A percentile compares a stretch with the other conserved stretches of the same genome.
phyloP scores from a whole-genome alignment of 345 rosid species.

The Noccaea bulbosa region DNA sequence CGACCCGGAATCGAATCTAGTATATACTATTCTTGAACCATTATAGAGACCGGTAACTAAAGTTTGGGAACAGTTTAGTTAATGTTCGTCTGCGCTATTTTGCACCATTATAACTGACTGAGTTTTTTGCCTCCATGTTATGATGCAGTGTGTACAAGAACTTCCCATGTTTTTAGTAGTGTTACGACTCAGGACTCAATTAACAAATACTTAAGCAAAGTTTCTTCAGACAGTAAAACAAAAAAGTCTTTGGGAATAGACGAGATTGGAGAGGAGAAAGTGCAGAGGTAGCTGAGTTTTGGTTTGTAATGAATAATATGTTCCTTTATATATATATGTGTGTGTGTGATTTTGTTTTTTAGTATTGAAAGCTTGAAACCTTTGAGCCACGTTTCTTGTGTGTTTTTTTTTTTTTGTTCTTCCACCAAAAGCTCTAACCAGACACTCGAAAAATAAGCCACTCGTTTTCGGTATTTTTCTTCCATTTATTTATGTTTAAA shows the following conservation, averaged over 20 bases:
- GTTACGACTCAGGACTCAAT: conserved; percentile 22
- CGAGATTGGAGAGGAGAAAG: neutral
- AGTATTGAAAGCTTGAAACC: neutral
- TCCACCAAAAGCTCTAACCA: neutral
- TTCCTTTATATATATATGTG: conserved; percentile 8
- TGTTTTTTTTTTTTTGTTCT: neutral
- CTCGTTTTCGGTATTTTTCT: neutral
- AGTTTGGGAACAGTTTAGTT: neutral
- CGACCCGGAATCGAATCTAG: neutral
- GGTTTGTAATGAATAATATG: conserved; percentile 22
- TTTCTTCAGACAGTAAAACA: conserved; percentile 9
- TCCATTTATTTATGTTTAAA: no score
- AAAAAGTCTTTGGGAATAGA: neutral
- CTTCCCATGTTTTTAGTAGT: conserved; percentile 36
- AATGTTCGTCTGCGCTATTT: neutral
- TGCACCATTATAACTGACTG: conserved; percentile 2
- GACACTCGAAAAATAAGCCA: neutral
- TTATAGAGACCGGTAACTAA: neutral
- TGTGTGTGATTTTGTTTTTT: neutral
- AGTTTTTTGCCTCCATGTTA: neutral
- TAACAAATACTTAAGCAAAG: conserved; percentile 24
- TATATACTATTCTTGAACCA: conserved; percentile 15
- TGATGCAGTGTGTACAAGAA: conserved; percentile 39
- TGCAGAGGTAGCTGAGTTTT: conserved; percentile 5
- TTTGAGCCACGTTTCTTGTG: neutral